Base-by-base conservation (phyloP, 2,329 filamentous ascomycete species). In the Microascus cirrosus region DNA sequence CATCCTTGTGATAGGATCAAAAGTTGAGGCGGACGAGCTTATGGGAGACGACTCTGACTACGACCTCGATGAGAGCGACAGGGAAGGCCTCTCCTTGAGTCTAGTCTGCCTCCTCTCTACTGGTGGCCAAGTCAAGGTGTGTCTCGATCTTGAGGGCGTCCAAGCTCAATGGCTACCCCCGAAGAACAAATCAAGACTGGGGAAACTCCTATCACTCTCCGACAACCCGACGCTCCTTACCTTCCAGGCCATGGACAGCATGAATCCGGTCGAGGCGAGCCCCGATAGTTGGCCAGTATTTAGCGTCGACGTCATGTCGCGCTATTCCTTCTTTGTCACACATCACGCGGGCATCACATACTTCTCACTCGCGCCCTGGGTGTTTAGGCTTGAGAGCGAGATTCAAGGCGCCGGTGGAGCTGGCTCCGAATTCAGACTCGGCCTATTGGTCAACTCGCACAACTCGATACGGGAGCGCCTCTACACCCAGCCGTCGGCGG, bases 91-190 rank as follows among this genome's bases (percentile, higher is more conserved):
- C 20, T 86, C 83, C 1, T 69, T 86, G 28, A 74, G 80, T 4
- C 71, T 85, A 35, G 66, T 86, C 53, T 85, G 83, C 64, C 68
- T 86, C 10, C 71, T 86, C 1, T 82, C 82, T 1, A 80, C 77
- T 2, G 84, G 80, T 62, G 83, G 83, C 3, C 81, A 81, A 64
- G 72, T 85, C 58, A 77, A 81, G 51, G 73, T 86, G 42, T 85
- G 82, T 62, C 72, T 86, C 13, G 83, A 86, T 62, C 63, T 83
- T 2, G 78, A 84, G 11, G 82, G 82, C 1, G 76, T 85, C 18
- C 79, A 86, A 65, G 83, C 83, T n/a, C 80, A 85, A 65, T 86
- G 83, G 83, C 70, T 86, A 22, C 81, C 81, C 1, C 80, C 81
- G 7, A 80, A 77, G 59, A 74, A 72, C 63, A 83, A 77, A 63